Evolutionary conservation across 306 rosid species (phyloP).

Genomic region (Myrica gale): DNA sequence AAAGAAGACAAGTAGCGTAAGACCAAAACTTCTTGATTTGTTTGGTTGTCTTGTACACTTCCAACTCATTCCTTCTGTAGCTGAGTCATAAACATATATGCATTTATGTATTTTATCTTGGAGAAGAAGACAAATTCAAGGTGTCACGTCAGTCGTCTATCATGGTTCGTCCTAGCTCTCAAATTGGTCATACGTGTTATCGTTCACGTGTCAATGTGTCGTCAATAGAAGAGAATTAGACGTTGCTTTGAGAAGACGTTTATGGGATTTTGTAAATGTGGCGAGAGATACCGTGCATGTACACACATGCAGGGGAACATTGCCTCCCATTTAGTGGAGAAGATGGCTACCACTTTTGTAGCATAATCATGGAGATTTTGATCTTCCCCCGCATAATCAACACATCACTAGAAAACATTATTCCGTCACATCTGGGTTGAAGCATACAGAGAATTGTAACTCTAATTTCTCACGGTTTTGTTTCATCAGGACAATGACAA

Average conservation of each 20-base stretch:
- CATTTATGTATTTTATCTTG: no score
- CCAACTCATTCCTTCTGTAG: no score
- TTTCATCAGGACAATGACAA: slow-evolving; percentile 78
- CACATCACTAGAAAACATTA: no score
- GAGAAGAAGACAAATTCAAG: no score
- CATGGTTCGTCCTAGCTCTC: no score
- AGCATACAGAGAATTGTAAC: neutral
- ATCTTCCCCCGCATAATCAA: neutral
- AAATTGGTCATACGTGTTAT: neutral
- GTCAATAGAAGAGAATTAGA: no score
- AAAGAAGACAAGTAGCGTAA: no score
- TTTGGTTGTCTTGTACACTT: no score
- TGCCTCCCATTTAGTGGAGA: neutral
- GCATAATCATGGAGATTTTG: neutral
- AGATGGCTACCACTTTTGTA: slow-evolving; percentile 7
- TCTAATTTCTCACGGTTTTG: neutral
- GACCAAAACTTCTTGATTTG: no score
- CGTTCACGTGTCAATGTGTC: neutral
- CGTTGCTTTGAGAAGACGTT: neutral
- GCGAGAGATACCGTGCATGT: neutral
- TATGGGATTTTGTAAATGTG: neutral
- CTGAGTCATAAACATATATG: no score
- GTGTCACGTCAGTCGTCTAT: no score
- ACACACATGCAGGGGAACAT: neutral
- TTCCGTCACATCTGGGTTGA: no score